Base-by-base conservation (phyloP, 2,329 filamentous ascomycete species). In the Aspergillus fumigatus region DNA sequence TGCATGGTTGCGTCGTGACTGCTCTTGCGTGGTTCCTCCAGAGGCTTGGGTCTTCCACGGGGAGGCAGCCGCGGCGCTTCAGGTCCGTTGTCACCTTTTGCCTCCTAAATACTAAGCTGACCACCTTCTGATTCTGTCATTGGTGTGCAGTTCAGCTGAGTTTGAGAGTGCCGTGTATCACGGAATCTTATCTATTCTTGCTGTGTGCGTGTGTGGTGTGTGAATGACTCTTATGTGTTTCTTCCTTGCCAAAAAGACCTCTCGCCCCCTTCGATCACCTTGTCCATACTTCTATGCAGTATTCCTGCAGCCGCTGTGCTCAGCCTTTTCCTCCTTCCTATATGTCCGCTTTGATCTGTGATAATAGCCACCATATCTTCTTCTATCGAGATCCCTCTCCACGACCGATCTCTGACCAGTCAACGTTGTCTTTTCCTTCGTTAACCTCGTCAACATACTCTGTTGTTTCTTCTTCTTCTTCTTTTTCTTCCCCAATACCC, bases 401-500 rank as follows among this genome's bases (percentile, higher is more conserved):
- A 23, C 43, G 21, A 47, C 43, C 10, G 43, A 47, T 47, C 26
- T 5, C 43, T 6, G 14, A 3, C 21, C 21, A 7, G 43, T 23
- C 32, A 38, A 38, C 32, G n/a, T 38, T 38, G 32, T 17, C 5
- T 38, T 35, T 38, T 32, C 21, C 29, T 50, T 62, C 59, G 25
- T 61, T 61, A 35, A 65, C 62, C n/a, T 38, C 21, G 29, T 21
- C 7, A 27, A 32, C 47, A 35, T 47, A 23, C 19, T 47, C 49
- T 17, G 19, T 29, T 41, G 14, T 21, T 53, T 38, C 10, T 29
- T 41, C 35, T 50, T 32, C 51, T 21, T 38, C 47, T 43, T 45
- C 35, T 50, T 32, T 48, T 21, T 38, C 47, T 43, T 45, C 43
- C 45, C 25, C 17, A 23, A 38, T 38, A 23, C 11, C 26, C 27